These are phyloP conservation scores for Blastocystis sp. DNA, from an alignment of 352 stramenopile genomes.

Conservation along the genomic window DNA sequence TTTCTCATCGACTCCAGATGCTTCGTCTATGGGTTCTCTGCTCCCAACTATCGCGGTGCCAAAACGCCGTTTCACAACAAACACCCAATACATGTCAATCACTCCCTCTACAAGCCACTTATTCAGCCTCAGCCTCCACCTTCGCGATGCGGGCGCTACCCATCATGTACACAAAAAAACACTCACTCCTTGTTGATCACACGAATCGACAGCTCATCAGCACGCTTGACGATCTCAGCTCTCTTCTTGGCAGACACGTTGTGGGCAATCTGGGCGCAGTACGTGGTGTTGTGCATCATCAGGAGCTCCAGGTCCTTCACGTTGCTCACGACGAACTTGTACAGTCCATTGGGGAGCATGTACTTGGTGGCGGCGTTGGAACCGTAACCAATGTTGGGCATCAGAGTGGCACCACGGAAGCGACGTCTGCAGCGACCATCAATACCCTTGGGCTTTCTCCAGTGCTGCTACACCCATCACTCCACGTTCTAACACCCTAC, in stretches of 20 bases:
- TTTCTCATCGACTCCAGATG: not conserved
- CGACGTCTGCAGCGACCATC: slow-evolving; percentile 92
- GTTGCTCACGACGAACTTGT: slow-evolving; percentile 96
- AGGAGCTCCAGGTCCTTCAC: slow-evolving; percentile 91
- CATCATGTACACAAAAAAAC: slow-evolving; percentile 67
- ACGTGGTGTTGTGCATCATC: slow-evolving; percentile 89
- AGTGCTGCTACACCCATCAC: slow-evolving; percentile 70
- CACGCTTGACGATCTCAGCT: slow-evolving; percentile 89
- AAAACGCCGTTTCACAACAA: not conserved
- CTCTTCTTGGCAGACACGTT: slow-evolving; percentile 89
- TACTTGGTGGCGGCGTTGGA: slow-evolving; percentile 95
- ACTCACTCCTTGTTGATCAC: slow-evolving; percentile 79
- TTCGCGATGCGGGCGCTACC: slow-evolving; percentile 31
- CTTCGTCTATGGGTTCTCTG: no score
- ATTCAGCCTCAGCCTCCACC: slow-evolving; percentile 50
- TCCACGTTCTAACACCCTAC: slow-evolving; percentile 81
- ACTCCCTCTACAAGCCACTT: not conserved
- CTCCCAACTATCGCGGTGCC: not conserved
- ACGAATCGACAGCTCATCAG: slow-evolving; percentile 91
- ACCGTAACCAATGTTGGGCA: slow-evolving; percentile 96
- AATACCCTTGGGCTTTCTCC: slow-evolving; percentile 98
- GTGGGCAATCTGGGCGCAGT: slow-evolving; percentile 93
- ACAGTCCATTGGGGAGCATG: slow-evolving; percentile 92
- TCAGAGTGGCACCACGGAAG: slow-evolving; percentile 94
- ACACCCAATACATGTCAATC: slow-evolving; percentile 46